These are phyloP conservation scores for Diaporthe vaccinii DNA, from an alignment of 2,329 filamentous ascomycete genomes.

Conservation along the genomic window DNA sequence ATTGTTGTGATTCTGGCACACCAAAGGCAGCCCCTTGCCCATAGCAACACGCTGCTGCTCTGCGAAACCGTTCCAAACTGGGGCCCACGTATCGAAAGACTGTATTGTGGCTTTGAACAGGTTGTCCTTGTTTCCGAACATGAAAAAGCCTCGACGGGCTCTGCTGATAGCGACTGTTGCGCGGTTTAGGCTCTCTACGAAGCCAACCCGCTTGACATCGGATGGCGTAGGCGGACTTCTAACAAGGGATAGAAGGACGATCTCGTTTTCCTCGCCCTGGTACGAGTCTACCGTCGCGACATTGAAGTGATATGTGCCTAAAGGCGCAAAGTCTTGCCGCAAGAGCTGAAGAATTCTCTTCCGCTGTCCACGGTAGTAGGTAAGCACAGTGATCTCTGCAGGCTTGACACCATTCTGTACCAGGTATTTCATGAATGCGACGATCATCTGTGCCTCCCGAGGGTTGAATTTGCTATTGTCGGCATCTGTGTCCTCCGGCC, in stretches of 20 bases:
- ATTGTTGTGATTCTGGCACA: constrained; percentile 71
- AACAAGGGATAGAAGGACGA: constrained; percentile 85
- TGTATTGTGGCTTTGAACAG: constrained; percentile 60
- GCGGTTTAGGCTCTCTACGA: constrained; percentile 74
- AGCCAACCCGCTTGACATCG: constrained; percentile 70
- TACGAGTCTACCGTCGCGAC: constrained; percentile 90
- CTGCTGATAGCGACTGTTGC: constrained; percentile 74
- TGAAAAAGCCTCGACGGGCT: constrained; percentile 83
- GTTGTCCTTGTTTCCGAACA: constrained; percentile 82
- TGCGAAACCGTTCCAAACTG: constrained; percentile 66
- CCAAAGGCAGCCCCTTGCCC: constrained; percentile 68
- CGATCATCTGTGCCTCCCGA: constrained; percentile 82
- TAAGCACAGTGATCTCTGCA: constrained; percentile 81
- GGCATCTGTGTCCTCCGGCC: constrained; percentile 73
- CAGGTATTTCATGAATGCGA: constrained; percentile 79
- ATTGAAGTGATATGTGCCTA: constrained; percentile 58
- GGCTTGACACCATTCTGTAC: constrained; percentile 73
- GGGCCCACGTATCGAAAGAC: constrained; percentile 56
- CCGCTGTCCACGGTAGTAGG: constrained; percentile 89
- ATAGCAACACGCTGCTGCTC: constrained; percentile 50
- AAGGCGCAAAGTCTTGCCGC: constrained; percentile 48
- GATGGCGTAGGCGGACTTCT: constrained; percentile 70
- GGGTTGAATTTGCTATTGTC: constrained; percentile 78
- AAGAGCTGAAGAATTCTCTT: constrained; percentile 71
- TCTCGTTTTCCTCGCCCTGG: constrained; percentile 90